A percentile compares a stretch with the other conserved stretches of the same genome.
Evolutionary conservation across 2,329 filamentous ascomycete species (phyloP).

Genomic region (Fusarium decemcellulare): DNA sequence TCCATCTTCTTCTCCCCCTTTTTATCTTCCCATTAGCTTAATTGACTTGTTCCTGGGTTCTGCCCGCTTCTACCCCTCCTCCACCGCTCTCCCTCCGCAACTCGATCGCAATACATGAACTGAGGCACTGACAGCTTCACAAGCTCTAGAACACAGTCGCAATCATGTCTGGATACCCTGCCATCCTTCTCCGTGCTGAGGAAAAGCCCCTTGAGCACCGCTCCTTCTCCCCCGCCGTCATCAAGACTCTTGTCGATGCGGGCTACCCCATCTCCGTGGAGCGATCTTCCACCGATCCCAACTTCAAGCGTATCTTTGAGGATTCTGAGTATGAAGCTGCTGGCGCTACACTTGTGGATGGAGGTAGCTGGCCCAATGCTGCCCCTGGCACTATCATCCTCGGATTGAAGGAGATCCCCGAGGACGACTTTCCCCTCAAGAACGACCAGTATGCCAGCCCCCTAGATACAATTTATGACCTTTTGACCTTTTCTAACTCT

Average conservation of each 20-base stretch:
- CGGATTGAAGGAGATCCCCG: constrained; percentile 83
- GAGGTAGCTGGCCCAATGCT: constrained; percentile 77
- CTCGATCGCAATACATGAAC: background rate
- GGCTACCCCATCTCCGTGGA: constrained; percentile 80
- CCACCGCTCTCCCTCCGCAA: background rate
- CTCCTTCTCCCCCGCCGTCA: constrained; percentile 60
- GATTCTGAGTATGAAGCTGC: constrained; percentile 73
- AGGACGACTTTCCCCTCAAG: constrained; percentile 71
- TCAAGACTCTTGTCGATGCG: constrained; percentile 71
- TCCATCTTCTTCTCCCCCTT: background rate
- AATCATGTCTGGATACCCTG: constrained; percentile 48
- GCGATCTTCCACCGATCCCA: constrained; percentile 59
- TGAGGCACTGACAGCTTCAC: constrained; percentile 16
- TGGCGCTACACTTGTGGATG: constrained; percentile 75
- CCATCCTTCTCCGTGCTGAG: constrained; percentile 70
- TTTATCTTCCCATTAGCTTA: constrained; percentile 4
- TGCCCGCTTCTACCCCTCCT: constrained; percentile 12
- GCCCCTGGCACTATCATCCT: constrained; percentile 79
- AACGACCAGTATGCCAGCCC: constrained; percentile 44
- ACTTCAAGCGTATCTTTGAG: constrained; percentile 76
- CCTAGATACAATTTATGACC: no score
- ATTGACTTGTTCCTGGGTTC: constrained; percentile 13
- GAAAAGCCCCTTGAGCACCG: constrained; percentile 65
- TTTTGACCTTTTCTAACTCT: constrained; percentile 1
- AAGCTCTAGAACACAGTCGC: constrained; percentile 13